Evolutionary conservation across 371 early-diverging fungal species (phyloP).

Genomic region (Nematocida sp.): DNA sequence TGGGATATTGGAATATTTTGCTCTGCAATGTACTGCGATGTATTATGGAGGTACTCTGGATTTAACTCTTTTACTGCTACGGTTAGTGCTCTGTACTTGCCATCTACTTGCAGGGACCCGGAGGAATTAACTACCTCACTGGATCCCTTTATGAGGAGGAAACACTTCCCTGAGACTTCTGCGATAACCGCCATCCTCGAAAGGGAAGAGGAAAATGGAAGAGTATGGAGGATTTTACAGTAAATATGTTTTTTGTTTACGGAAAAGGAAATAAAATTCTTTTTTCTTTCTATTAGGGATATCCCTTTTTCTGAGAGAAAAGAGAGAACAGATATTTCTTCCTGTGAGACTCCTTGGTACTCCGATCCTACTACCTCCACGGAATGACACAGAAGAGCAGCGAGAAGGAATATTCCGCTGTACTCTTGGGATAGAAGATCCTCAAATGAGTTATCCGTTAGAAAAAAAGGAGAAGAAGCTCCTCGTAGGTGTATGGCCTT

Average conservation of each 20-base stretch:
- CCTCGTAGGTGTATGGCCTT: slow-evolving; percentile 65
- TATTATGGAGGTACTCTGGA: slow-evolving; percentile 45
- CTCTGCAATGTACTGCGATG: slow-evolving; percentile 68
- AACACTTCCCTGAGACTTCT: slow-evolving; percentile 35
- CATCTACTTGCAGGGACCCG: slow-evolving; percentile 72
- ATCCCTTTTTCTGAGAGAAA: slow-evolving; percentile 32
- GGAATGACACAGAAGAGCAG: slow-evolving; percentile 62
- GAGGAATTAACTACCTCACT: slow-evolving; percentile 68
- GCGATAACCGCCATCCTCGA: slow-evolving; percentile 65
- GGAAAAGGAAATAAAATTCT: slow-evolving; percentile 14
- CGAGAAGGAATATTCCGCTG: slow-evolving; percentile 50
- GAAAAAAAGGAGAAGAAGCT: background rate
- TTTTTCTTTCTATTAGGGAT: slow-evolving; percentile 41
- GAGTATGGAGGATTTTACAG: background rate
- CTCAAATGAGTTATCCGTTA: background rate
- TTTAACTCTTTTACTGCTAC: slow-evolving; percentile 72
- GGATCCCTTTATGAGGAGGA: slow-evolving; percentile 79
- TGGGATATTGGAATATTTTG: slow-evolving; percentile 67
- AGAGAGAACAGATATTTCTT: slow-evolving; percentile 65
- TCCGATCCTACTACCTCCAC: slow-evolving; percentile 62
- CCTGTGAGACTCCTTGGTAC: slow-evolving; percentile 65
- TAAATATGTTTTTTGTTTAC: slow-evolving; percentile 4
- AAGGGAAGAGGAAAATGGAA: slow-evolving; percentile 64
- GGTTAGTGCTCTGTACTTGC: slow-evolving; percentile 79
- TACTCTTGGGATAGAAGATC: background rate